Conservation (phyloP, 164 flowering plant genomes). For the Vitis labrusca region DNA sequence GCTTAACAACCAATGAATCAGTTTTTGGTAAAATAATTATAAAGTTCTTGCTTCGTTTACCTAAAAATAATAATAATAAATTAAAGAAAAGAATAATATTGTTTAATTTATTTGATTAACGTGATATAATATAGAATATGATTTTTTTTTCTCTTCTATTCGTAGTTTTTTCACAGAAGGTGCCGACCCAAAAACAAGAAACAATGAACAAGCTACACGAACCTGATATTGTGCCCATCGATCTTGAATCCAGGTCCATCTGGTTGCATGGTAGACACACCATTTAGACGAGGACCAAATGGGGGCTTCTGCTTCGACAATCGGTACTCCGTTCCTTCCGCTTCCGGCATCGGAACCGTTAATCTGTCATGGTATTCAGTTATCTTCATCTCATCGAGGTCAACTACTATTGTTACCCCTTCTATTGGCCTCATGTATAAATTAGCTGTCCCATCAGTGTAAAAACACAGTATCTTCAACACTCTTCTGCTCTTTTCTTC, state of each 20-base stretch:
- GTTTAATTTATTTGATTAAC: too few relatives aligned
- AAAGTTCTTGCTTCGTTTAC: too few relatives aligned
- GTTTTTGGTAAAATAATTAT: too few relatives aligned
- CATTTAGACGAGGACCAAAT: slow-evolving; percentile 16
- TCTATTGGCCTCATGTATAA: slow-evolving; percentile 48
- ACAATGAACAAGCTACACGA: not conserved
- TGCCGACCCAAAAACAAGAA: too few relatives aligned
- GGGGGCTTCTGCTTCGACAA: slow-evolving; percentile 30
- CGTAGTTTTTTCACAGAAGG: too few relatives aligned
- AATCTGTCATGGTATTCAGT: slow-evolving; percentile 30
- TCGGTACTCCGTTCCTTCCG: slow-evolving; percentile 47
- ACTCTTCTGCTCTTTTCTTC: slow-evolving; percentile 27
- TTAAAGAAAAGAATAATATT: too few relatives aligned
- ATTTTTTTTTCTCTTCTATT: too few relatives aligned
- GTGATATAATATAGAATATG: too few relatives aligned
- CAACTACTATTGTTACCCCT: slow-evolving; percentile 46
- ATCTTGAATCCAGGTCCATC: slow-evolving; percentile 42
- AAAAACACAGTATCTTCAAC: slow-evolving; percentile 38
- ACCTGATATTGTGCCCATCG: slow-evolving; percentile 46
- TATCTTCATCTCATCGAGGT: slow-evolving; percentile 47
- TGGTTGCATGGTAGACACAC: slow-evolving; percentile 23
- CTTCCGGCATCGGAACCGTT: slow-evolving; percentile 45
- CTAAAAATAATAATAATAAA: too few relatives aligned
- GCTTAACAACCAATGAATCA: too few relatives aligned
- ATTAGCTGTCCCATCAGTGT: slow-evolving; percentile 43